Conservation (phyloP, 306 rosid species). For the Delonix regia region DNA sequence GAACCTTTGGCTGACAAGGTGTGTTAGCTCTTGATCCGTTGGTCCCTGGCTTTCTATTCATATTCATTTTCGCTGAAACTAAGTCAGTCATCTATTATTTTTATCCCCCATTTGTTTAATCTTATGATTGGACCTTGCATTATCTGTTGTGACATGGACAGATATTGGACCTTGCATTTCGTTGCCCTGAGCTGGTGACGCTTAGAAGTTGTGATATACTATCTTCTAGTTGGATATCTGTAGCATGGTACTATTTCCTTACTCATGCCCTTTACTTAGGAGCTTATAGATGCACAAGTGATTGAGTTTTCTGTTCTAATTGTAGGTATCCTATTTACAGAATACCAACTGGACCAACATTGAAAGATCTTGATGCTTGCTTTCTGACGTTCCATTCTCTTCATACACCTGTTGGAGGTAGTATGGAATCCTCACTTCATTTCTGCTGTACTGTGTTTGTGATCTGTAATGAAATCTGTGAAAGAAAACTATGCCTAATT, state of each 20-base stretch:
- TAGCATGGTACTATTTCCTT: conserved; percentile 64
- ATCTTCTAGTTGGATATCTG: conserved; percentile 73
- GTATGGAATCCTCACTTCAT: background rate
- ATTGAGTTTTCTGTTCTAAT: conserved; percentile 15
- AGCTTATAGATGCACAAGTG: conserved; percentile 3
- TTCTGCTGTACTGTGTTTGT: background rate
- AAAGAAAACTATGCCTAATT: background rate
- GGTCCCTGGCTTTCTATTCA: background rate
- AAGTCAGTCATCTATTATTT: background rate
- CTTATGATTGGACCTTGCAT: conserved; percentile 27
- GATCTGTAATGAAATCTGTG: background rate
- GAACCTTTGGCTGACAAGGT: conserved; percentile 86
- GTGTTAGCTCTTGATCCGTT: background rate
- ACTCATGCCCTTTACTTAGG: conserved; percentile 23
- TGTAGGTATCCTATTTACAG: conserved; percentile 84
- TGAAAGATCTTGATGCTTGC: conserved; percentile 79
- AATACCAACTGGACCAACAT: conserved; percentile 80
- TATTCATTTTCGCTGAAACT: background rate
- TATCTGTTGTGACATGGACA: conserved; percentile 37
- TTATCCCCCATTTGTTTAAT: background rate
- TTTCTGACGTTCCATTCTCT: conserved; percentile 70
- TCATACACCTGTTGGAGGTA: conserved; percentile 61
- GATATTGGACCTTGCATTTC: conserved; percentile 63
- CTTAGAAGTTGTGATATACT: conserved; percentile 71
- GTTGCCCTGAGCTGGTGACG: conserved; percentile 57